Conservation (phyloP, 257 asterid species). For the Solanum chaucha region DNA sequence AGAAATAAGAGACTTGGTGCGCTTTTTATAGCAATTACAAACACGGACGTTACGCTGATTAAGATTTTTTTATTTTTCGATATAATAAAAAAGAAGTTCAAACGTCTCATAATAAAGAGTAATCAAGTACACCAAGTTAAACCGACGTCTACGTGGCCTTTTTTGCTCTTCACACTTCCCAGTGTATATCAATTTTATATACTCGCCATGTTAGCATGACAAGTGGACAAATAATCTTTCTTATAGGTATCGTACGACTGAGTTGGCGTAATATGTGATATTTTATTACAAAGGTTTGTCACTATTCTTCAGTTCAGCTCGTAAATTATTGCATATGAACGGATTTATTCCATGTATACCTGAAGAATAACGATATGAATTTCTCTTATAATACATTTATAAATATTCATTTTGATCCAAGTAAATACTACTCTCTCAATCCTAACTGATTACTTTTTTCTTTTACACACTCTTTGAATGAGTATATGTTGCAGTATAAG, state of each 20-base stretch:
- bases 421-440: too few species aligned
- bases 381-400: not conserved
- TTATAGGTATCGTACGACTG: not conserved
- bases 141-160: conserved; percentile 14
- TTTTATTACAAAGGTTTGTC: fast-evolving
- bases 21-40: conserved; percentile 27
- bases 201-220: not conserved
- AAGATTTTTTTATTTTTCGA: not conserved
- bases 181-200: not conserved
- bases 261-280: not conserved
- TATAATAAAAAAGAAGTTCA: not conserved
- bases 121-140: conserved; percentile 18
- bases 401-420: not conserved
- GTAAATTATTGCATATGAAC: not conserved
- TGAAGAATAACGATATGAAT: too few species aligned
- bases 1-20: not conserved
- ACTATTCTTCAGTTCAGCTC: too few species aligned
- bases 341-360: not conserved
- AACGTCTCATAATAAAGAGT: not conserved
- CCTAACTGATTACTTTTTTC: not conserved
- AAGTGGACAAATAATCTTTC: not conserved
- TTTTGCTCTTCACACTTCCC: not conserved
- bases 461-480: not conserved
- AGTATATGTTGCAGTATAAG: too few species aligned
- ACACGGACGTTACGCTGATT: conserved; percentile 46